Percentiles rank a stretch among this genome's conserved stretches.
Conservation (phyloP, 176 grass and related monocot species). For the Cenchrus americanus region DNA sequence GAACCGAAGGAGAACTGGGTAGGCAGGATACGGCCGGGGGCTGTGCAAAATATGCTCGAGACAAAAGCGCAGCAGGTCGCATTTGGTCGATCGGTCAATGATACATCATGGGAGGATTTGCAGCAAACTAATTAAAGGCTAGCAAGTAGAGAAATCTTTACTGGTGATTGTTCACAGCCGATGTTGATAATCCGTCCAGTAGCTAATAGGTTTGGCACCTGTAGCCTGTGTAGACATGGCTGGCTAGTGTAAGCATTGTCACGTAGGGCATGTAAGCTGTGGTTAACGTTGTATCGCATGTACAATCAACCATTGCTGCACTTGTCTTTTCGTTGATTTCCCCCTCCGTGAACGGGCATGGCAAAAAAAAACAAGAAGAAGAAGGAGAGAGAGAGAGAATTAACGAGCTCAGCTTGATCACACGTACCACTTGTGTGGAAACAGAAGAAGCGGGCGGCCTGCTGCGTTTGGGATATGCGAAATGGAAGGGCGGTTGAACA, state of each 20-base stretch:
- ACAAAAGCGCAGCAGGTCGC: constrained; percentile 27
- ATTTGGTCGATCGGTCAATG: constrained; percentile 2
- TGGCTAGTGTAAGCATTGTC: background rate
- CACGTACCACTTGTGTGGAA: constrained; percentile 13
- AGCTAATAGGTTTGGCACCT: background rate
- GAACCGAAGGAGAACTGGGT: background rate
- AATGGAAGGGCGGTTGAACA: background rate
- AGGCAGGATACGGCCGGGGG: constrained; percentile 44
- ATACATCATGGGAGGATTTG: background rate
- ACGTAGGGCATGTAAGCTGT: background rate
- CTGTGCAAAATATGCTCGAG: constrained; percentile 1
- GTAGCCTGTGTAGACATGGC: background rate
- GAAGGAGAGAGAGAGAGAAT: background rate
- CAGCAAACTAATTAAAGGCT: background rate
- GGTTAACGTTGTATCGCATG: constrained; percentile 12
- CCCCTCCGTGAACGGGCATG: background rate
- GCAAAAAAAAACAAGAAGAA: background rate
- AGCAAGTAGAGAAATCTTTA: background rate
- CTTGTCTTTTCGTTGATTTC: background rate
- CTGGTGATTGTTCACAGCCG: constrained; percentile 9
- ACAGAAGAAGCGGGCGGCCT: background rate
- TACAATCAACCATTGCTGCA: background rate
- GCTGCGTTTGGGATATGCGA: background rate
- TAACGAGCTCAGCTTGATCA: constrained; percentile 23
- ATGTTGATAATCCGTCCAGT: background rate